Base-by-base conservation (phyloP, 495 filamentous ascomycete genomes). In the Penicillium lagena region DNA sequence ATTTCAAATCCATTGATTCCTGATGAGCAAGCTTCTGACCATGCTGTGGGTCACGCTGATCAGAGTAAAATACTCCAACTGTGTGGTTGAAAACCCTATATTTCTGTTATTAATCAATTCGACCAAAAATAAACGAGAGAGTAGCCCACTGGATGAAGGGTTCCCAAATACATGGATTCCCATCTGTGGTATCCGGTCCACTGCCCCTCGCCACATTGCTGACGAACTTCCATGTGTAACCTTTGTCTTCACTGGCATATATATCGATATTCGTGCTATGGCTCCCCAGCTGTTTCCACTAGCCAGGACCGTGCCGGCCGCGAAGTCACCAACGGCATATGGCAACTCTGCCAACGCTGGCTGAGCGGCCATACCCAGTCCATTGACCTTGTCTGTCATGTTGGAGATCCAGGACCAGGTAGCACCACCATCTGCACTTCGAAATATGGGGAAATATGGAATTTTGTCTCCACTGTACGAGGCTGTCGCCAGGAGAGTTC, bases 11-110 rank as follows among this genome's bases (percentile, higher is more conserved):
- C 0, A 55, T 67, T 14, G 72, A 73, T 10, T 64, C 66, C 50
- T 81, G 76, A 53, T 82, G 77, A 11, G 68, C 70, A 34, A 84
- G 66, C 53, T 84, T 82, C 55, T 84, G 81, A 12, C 79, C 79
- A 51, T 84, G 70, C 7, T 53, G 54, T 10, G 70, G 59, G 56
- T 83, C 79, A 40, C 81, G 71, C 59, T 83, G 81, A 55, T 85
- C 81, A 7, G 78, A 79, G 63, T 82, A 85, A 58, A 77, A 85
- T 50, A 61, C 56, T 13, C 82, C 62, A 9, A 83, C 54, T 36
- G 46, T 77, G 57, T 46, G 66, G 53, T 14, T 78, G 59, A 54
- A 63, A 55, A 38, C 47, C 29, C 66, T 81, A 46, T 12, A 45
- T 38, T 45, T 45, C 35, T 14, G 22, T 17, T 13, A 14, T 45